These are phyloP conservation scores for Musa acuminata DNA, from an alignment of 176 grass and related monocot genomes.

Conservation along the genomic window DNA sequence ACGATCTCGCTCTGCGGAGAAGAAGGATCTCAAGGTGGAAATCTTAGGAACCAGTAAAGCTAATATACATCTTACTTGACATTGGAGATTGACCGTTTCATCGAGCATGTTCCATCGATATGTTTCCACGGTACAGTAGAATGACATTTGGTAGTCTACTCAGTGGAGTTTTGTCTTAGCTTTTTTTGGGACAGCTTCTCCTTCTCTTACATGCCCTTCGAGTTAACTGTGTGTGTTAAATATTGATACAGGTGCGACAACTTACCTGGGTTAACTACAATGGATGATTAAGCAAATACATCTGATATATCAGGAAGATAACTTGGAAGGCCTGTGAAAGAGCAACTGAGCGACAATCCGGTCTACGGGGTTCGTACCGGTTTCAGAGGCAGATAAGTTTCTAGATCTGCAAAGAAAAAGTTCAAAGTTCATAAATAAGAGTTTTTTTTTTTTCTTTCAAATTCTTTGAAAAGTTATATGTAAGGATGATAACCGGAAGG, in stretches of 20 bases:
- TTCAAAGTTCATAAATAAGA: not conserved
- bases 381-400: conserved; percentile 2
- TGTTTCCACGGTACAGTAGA: not conserved
- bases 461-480: not conserved
- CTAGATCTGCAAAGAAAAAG: not conserved
- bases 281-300: not conserved
- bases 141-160: not conserved
- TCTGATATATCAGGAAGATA: conserved; percentile 9
- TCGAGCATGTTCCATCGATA: not conserved
- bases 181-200: too few species aligned
- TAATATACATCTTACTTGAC: not conserved
- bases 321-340: conserved; percentile 26
- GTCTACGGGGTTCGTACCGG: conserved; percentile 31
- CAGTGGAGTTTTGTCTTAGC: not conserved
- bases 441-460: not conserved
- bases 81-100: not conserved
- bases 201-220: not conserved
- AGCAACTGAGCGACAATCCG: conserved; percentile 31
- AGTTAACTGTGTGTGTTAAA: not conserved
- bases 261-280: not conserved
- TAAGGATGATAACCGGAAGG: not conserved
- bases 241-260: not conserved
- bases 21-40: not conserved
- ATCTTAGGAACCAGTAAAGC: not conserved
- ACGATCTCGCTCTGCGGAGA: not conserved